Evolutionary conservation across 1,139 yeast species (phyloP).

Genomic region (Groenewaldozyma sp.): DNA sequence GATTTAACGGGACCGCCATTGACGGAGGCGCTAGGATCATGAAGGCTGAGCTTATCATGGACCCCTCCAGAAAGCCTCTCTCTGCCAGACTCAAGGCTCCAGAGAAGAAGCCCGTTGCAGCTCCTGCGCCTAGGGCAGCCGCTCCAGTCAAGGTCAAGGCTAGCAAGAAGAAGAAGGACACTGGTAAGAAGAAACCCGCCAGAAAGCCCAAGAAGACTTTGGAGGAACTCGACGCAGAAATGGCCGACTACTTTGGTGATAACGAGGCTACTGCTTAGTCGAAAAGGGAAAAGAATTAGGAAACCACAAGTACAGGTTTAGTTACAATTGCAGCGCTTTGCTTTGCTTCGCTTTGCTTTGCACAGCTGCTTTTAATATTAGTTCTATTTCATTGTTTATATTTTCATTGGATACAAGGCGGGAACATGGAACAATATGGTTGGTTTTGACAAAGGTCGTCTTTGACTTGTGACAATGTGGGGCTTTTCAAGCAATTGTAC

Average conservation of each 20-base stretch:
- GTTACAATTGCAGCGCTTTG: no score
- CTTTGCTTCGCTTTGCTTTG: no score
- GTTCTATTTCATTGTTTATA: neutral
- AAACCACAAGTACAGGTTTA: no score
- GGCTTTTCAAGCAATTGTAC: conserved; percentile 8
- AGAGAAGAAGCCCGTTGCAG: conserved; percentile 15
- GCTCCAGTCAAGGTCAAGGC: conserved; percentile 11
- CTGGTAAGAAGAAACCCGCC: conserved; percentile 25
- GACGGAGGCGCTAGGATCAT: conserved; percentile 57
- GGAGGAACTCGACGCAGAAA: conserved; percentile 89
- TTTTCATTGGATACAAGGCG: neutral
- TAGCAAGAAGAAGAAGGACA: conserved; percentile 17
- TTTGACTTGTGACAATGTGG: no score
- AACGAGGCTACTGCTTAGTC: conserved; percentile 6
- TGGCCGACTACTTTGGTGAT: conserved; percentile 66
- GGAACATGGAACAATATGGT: neutral
- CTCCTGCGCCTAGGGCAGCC: conserved; percentile 13
- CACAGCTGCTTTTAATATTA: neutral
- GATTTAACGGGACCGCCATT: conserved; percentile 87
- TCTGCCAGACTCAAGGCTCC: conserved; percentile 51
- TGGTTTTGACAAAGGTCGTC: no score
- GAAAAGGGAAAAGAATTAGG: neutral
- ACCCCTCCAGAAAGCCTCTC: conserved; percentile 72
- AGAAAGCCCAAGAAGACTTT: conserved; percentile 62
- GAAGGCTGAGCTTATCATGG: conserved; percentile 70